Percentiles rank a stretch among this genome's conserved stretches.
Evolutionary conservation across 352 stramenopile genomes (phyloP).

Genomic region (Phytopythium mirpurense): DNA sequence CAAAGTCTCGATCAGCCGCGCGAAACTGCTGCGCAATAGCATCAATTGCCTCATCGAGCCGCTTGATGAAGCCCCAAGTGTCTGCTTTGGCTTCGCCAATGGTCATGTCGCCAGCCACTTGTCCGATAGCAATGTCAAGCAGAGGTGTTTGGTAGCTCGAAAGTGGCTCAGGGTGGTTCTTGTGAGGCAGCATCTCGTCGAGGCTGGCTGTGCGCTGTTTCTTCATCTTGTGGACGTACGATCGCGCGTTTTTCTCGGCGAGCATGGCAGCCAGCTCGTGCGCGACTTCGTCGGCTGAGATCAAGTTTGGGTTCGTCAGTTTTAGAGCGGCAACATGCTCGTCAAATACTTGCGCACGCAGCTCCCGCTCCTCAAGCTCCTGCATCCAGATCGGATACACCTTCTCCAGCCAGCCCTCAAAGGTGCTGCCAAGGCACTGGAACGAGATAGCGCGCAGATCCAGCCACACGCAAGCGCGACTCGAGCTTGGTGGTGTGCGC

Average conservation of each 20-base stretch:
- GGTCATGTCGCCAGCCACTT: conserved; percentile 23
- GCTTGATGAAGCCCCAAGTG: conserved; percentile 21
- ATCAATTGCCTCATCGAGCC: conserved; percentile 44
- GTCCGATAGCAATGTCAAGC: conserved; percentile 24
- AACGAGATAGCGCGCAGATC: conserved; percentile 34
- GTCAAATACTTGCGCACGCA: conserved; percentile 51
- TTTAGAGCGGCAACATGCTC: conserved; percentile 56
- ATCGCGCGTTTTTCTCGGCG: conserved; percentile 48
- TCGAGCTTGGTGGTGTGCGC: conserved; percentile 22
- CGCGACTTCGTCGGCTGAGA: conserved; percentile 19
- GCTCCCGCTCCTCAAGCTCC: conserved; percentile 56
- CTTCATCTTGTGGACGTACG: conserved; percentile 58
- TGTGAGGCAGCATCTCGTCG: background rate
- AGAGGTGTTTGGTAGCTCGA: conserved; percentile 12
- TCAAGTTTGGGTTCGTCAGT: conserved; percentile 44
- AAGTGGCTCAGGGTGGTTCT: background rate
- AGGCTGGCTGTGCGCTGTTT: conserved; percentile 12
- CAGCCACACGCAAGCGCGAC: conserved; percentile 42
- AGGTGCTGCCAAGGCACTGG: conserved; percentile 37
- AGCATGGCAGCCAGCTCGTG: conserved; percentile 46
- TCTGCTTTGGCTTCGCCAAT: conserved; percentile 33
- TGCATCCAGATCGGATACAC: conserved; percentile 74
- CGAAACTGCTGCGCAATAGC: conserved; percentile 22
- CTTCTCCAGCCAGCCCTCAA: conserved; percentile 67
- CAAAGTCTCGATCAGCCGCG: conserved; percentile 10